Evolutionary conservation across 306 rosid species (phyloP).

Genomic region (Medicago arabica): DNA sequence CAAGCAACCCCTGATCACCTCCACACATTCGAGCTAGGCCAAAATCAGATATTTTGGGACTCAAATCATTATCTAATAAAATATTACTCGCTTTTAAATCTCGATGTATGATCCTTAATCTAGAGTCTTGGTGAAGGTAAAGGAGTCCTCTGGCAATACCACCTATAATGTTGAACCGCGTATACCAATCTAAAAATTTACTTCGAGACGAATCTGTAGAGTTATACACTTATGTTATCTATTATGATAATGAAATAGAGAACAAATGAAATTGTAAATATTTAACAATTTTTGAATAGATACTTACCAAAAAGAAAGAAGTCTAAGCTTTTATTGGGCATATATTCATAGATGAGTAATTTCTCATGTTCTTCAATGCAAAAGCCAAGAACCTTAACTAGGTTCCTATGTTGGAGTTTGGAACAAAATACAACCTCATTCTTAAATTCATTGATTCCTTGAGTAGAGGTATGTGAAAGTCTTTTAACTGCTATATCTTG

Average conservation of each 20-base stretch:
- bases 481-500: neutral
- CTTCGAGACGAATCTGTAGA: neutral
- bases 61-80: neutral
- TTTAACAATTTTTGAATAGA: neutral
- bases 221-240: neutral
- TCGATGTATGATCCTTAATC: slow-evolving; percentile 33
- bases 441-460: neutral
- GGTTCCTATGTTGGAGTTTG: neutral
- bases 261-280: too few relatives aligned
- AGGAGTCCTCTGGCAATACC: slow-evolving; percentile 29
- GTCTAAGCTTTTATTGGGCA: neutral
- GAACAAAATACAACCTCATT: neutral
- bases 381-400: neutral
- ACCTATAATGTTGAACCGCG: neutral
- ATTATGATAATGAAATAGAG: neutral
- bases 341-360: neutral
- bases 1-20: slow-evolving; percentile 37
- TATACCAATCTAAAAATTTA: neutral
- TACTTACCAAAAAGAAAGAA: neutral
- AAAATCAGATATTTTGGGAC: slow-evolving; percentile 37
- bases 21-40: slow-evolving; percentile 35
- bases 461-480: neutral
- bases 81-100: slow-evolving; percentile 1
- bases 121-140: slow-evolving; percentile 42
- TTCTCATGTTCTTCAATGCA: neutral